Evolutionary conservation across 257 asterid species (phyloP).

Genomic region (Solanum sparsipilum): DNA sequence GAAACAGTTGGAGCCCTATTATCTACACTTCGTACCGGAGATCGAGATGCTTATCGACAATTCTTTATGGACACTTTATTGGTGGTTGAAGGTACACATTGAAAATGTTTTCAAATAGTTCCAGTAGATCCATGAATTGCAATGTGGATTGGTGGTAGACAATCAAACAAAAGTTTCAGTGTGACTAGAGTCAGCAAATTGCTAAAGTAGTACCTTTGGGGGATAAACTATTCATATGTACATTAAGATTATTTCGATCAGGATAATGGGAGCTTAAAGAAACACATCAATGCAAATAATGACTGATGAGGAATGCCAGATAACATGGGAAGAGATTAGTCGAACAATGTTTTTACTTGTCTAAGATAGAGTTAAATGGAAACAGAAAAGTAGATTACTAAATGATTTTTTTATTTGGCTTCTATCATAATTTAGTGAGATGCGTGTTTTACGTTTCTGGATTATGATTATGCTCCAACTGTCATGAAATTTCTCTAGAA

Average conservation of each 20-base stretch:
- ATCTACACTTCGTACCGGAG: constrained; percentile 73
- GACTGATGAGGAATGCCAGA: not conserved
- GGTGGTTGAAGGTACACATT: constrained; percentile 52
- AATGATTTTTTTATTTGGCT: not conserved
- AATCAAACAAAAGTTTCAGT: not conserved
- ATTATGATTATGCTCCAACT: not conserved
- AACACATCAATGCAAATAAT: not conserved
- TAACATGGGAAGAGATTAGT: not conserved
- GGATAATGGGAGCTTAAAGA: not conserved
- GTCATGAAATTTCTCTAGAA: not conserved
- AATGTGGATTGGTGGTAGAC: not conserved
- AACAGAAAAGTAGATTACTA: not conserved
- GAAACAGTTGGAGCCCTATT: constrained; percentile 70
- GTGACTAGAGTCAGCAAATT: not conserved
- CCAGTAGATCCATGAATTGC: not conserved
- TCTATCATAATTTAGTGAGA: not conserved
- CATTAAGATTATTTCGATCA: not conserved
- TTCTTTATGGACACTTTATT: constrained; percentile 66
- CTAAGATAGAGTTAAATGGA: not conserved
- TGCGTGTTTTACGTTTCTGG: not conserved
- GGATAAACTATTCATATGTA: not conserved
- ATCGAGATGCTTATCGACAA: constrained; percentile 71
- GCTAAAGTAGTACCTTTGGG: not conserved
- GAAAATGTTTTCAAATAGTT: not conserved
- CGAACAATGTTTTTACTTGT: not conserved